These are phyloP conservation scores for Emergomyces africanus DNA, from an alignment of 2,329 filamentous ascomycete species.

Conservation along the genomic window DNA sequence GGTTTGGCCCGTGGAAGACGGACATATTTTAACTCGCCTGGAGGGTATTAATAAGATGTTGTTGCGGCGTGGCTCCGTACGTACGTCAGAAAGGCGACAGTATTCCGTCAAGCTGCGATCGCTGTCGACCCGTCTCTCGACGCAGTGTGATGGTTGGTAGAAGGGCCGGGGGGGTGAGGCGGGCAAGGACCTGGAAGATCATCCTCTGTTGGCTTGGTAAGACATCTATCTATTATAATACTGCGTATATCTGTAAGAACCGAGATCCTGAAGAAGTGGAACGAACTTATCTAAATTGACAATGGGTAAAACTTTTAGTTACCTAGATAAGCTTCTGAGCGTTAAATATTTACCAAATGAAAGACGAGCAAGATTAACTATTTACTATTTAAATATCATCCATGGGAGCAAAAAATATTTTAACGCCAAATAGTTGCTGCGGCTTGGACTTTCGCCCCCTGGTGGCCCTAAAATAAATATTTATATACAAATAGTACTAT, in stretches of 20 bases:
- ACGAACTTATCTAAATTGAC: neutral
- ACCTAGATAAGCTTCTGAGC: too few relatives aligned
- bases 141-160: neutral
- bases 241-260: neutral
- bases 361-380: neutral
- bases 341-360: too few relatives aligned
- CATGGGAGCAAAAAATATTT: neutral
- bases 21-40: too few relatives aligned
- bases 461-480: neutral
- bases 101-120: neutral
- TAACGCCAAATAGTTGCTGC: neutral
- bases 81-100: neutral
- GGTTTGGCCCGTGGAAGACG: too few relatives aligned
- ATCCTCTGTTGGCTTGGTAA: neutral
- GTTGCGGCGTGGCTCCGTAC: too few relatives aligned
- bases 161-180: neutral
- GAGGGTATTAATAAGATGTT: too few relatives aligned
- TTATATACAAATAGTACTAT: neutral
- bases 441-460: neutral
- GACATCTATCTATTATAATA: too few relatives aligned
- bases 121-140: neutral
- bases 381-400: neutral
- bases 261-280: neutral
- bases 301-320: too few relatives aligned
- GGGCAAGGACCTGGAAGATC: too few relatives aligned